Base-by-base conservation (phyloP, 257 asterid species). In the Lithospermum erythrorhizon region DNA sequence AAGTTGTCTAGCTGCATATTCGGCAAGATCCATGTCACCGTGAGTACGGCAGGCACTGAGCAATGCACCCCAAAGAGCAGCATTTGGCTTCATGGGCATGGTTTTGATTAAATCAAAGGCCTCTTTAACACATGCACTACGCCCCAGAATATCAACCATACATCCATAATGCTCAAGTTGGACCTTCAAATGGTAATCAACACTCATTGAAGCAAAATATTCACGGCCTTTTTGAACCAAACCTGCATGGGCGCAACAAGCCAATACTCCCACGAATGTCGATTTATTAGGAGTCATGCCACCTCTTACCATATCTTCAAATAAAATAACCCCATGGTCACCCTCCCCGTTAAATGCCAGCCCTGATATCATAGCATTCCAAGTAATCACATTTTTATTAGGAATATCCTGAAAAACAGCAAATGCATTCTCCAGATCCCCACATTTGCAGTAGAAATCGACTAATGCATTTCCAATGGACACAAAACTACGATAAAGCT, bases 21-120 rank as follows among this genome's bases (percentile, higher is more conserved):
- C 81, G 9, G 73, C 84, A n/a, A 70, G 73, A 54, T 70, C 81
- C 64, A 61, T 64, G 21, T 75, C 66, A 4, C 79, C 77, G 25
- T 76, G 72, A 22, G 71, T 75, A 21, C 79, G 62, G 55, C 81
- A 73, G 15, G 82, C 71, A 11, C 84, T 73, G 14, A 76, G 72
- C 72, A 79, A 49, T 54, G 84, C 75, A 35, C 84, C 84, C 81
- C 79, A 79, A 55, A 76, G 48, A 23, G 82, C 78, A 52, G 79
- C 72, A 57, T 70, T 79, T 53, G 82, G 79, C 65, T 65, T 65
- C 68, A 73, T 35, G 6, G 81, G 73, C 81, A 79, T 79, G 21
- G 67, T 47, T 29, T 70, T 52, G 21, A 76, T 67, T 59, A 79
- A 66, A 53, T 70, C 65, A 56, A 62, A 73, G 17, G 84, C 84